phyloP scores from a whole-genome alignment of 2,329 filamentous ascomycete species.

The Coniochaeta pulveracea region DNA sequence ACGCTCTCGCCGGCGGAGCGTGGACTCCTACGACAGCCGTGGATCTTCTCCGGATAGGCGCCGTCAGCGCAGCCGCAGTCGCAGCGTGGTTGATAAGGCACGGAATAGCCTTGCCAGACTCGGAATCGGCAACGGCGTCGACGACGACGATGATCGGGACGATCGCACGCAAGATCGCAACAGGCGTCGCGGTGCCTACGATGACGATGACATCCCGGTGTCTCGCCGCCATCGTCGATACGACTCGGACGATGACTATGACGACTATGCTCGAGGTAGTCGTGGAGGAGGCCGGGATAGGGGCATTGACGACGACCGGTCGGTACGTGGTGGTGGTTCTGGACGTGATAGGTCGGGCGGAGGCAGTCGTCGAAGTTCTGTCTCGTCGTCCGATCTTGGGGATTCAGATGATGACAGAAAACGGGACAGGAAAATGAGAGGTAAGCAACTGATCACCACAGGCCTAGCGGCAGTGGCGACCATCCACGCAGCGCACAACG shows the following conservation, averaged over 20 bases:
- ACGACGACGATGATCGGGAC: constrained; percentile 25
- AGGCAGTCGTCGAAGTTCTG: constrained; percentile 28
- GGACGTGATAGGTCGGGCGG: constrained; percentile 26
- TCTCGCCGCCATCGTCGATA: constrained; percentile 11
- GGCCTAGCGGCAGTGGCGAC: constrained; percentile 47
- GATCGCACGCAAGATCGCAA: constrained; percentile 21
- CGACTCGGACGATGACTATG: constrained; percentile 19
- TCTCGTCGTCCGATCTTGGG: constrained; percentile 41
- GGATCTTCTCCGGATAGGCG: constrained; percentile 26
- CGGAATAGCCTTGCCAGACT: constrained; percentile 51
- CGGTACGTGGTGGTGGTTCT: constrained; percentile 19
- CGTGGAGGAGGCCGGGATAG: constrained; percentile 25
- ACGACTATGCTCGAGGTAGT: constrained; percentile 28
- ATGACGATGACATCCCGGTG: constrained; percentile 17
- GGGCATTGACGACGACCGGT: constrained; percentile 35
- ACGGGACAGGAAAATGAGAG: constrained; percentile 44
- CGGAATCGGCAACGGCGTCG: constrained; percentile 41
- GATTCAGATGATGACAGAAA: constrained; percentile 47
- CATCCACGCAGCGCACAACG: constrained; percentile 47
- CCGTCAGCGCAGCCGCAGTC: constrained; percentile 42
- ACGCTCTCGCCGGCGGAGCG: constrained; percentile 43
- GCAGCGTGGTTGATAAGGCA: constrained; percentile 52
- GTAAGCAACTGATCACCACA: constrained; percentile 48
- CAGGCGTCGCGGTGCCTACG: constrained; percentile 16
- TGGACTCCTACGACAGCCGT: constrained; percentile 34